Percentiles rank a stretch among this genome's conserved stretches.
Conservation (phyloP, 768 basidiomycete species). For the Rubroboletus pulcherrimus region DNA sequence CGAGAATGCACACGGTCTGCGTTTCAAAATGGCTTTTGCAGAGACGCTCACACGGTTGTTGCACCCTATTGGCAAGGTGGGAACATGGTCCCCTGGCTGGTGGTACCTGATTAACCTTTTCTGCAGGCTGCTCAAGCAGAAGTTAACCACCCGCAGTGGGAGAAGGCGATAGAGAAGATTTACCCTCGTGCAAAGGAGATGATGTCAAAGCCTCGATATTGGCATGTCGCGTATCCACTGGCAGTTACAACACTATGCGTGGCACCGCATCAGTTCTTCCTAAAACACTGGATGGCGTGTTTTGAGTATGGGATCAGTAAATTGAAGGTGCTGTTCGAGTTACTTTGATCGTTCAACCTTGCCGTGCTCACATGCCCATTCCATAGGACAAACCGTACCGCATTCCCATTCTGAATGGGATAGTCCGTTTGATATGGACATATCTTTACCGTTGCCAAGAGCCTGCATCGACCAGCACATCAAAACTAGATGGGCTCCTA, state of each 20-base stretch:
- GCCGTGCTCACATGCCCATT: not conserved
- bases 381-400: conserved; percentile 75
- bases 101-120: not conserved
- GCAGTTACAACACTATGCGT: conserved; percentile 82
- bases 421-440: conserved; percentile 84
- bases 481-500: conserved; percentile 69
- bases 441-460: conserved; percentile 95
- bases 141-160: conserved; percentile 94
- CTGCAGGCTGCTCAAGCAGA: conserved; percentile 87
- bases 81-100: not conserved
- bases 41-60: conserved; percentile 73
- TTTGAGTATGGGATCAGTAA: conserved; percentile 72
- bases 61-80: conserved; percentile 85
- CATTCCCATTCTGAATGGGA: conserved; percentile 71
- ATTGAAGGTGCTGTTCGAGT: conserved; percentile 58
- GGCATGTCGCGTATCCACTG: conserved; percentile 82
- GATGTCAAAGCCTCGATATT: conserved; percentile 86
- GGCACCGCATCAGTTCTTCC: conserved; percentile 79
- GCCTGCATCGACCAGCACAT: conserved; percentile 71
- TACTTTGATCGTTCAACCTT: not conserved
- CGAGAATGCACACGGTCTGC: conserved; percentile 76
- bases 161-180: conserved; percentile 82
- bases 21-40: conserved; percentile 81
- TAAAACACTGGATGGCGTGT: conserved; percentile 74
- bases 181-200: conserved; percentile 80